These are phyloP conservation scores for Sanghuangporus weigelae DNA, from an alignment of 1,284 basidiomycete species.

Conservation along the genomic window DNA sequence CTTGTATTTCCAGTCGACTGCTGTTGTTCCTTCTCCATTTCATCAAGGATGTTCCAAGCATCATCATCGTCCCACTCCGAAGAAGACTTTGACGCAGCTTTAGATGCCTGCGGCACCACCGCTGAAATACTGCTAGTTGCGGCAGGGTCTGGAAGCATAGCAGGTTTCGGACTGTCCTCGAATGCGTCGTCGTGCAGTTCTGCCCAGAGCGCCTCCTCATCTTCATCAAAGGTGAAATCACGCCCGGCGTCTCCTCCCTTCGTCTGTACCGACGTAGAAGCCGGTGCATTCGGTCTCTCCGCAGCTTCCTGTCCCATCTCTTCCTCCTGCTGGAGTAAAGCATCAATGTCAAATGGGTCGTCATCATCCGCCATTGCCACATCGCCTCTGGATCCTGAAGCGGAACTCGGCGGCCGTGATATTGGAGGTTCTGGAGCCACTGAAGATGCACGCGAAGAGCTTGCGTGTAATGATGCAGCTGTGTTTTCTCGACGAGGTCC, in stretches of 20 bases:
- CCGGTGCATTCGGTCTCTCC: constrained; percentile 11
- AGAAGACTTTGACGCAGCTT: constrained; percentile 13
- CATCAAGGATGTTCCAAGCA: constrained; percentile 63
- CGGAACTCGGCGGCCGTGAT: constrained; percentile 44
- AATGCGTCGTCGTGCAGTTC: constrained; percentile 29
- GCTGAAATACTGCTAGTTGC: not conserved
- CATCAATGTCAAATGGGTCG: constrained; percentile 53
- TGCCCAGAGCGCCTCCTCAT: constrained; percentile 54
- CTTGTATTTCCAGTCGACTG: not conserved
- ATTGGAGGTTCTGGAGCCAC: constrained; percentile 20
- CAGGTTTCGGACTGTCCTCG: constrained; percentile 9
- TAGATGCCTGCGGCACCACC: not conserved
- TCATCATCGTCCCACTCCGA: constrained; percentile 47
- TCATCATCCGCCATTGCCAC: constrained; percentile 29
- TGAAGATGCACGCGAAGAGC: constrained; percentile 12
- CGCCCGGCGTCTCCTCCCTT: constrained; percentile 19
- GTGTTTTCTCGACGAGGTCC: constrained; percentile 26
- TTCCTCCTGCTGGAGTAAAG: constrained; percentile 45
- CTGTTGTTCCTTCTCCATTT: constrained; percentile 41
- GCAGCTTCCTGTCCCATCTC: constrained; percentile 27
- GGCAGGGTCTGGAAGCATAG: not conserved
- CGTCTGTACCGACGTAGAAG: constrained; percentile 13
- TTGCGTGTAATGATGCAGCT: constrained; percentile 31
- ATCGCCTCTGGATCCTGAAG: constrained; percentile 29
- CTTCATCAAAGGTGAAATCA: constrained; percentile 33